Evolutionary conservation across 139 green algal genomes (phyloP).

Genomic region (Chlorella sp.): DNA sequence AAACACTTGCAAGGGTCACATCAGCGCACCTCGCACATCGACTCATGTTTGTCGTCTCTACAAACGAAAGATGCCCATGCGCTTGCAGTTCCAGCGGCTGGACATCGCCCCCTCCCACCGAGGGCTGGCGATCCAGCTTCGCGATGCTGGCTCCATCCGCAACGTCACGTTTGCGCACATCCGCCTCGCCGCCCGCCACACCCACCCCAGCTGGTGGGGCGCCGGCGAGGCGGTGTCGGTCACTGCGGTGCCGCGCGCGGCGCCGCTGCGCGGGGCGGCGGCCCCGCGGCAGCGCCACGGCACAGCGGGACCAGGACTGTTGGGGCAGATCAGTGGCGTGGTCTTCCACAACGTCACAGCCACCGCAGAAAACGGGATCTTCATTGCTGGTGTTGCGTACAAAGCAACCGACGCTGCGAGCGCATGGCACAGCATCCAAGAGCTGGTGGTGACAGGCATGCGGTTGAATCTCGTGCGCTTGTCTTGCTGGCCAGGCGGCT

Average conservation of each 20-base stretch:
- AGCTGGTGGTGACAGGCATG: background rate
- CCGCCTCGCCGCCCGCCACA: constrained; percentile 6
- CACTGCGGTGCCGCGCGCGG: constrained; percentile 34
- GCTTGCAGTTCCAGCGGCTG: background rate
- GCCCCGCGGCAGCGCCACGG: too few species aligned
- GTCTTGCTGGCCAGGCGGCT: constrained; percentile 3
- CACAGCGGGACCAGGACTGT: background rate
- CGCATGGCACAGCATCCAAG: background rate
- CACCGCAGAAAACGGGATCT: constrained; percentile 21
- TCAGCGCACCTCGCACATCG: too few species aligned
- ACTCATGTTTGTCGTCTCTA: too few species aligned
- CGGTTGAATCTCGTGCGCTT: background rate
- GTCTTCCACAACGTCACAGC: constrained; percentile 9
- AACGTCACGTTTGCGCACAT: constrained; percentile 37
- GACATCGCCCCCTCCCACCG: constrained; percentile 27
- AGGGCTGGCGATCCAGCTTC: constrained; percentile 47
- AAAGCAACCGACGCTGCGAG: background rate
- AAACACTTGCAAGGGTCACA: too few species aligned
- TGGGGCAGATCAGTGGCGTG: constrained; percentile 1
- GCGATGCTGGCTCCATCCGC: constrained; percentile 39
- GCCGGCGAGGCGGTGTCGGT: constrained; percentile 50
- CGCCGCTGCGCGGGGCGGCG: background rate
- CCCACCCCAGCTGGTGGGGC: constrained; percentile 46
- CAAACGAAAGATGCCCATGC: too few species aligned
- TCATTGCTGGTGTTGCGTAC: constrained; percentile 8